These are phyloP conservation scores for Candida ipomoeae DNA, from an alignment of 805 yeast genomes.

Conservation along the genomic window DNA sequence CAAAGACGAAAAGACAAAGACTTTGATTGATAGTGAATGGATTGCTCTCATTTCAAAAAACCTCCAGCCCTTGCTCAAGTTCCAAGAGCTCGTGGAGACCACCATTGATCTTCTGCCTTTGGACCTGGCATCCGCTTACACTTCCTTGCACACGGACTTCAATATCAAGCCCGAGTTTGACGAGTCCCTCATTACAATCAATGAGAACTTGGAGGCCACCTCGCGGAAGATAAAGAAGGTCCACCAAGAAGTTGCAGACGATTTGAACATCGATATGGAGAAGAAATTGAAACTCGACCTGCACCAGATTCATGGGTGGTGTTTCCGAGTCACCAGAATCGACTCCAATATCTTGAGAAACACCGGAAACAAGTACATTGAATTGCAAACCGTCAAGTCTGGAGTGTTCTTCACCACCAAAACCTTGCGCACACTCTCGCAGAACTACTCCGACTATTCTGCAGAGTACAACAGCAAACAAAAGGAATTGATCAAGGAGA, in stretches of 20 bases:
- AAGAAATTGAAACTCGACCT: constrained; percentile 87
- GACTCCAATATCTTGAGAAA: constrained; percentile 80
- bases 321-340: constrained; percentile 84
- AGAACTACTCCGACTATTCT: constrained; percentile 54
- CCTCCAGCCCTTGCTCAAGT: constrained; percentile 53
- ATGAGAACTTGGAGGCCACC: constrained; percentile 51
- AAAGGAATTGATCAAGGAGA: constrained; percentile 73
- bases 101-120: constrained; percentile 84
- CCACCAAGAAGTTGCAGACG: constrained; percentile 66
- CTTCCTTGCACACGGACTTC: constrained; percentile 56
- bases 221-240: constrained; percentile 52
- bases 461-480: constrained; percentile 73
- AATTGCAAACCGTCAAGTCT: constrained; percentile 88
- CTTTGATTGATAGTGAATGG: constrained; percentile 52
- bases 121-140: constrained; percentile 44
- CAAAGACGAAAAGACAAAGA: constrained; percentile 22
- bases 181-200: constrained; percentile 61
- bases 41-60: constrained; percentile 49
- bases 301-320: constrained; percentile 89
- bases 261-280: constrained; percentile 75
- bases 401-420: constrained; percentile 89
- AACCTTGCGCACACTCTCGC: constrained; percentile 55
- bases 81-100: constrained; percentile 84
- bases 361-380: constrained; percentile 54
- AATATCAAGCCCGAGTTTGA: constrained; percentile 89